Evolutionary conservation across 306 rosid species (phyloP), one percentile per base, ranked within the genome.

Genomic region (Acacia crassicarpa): DNA sequence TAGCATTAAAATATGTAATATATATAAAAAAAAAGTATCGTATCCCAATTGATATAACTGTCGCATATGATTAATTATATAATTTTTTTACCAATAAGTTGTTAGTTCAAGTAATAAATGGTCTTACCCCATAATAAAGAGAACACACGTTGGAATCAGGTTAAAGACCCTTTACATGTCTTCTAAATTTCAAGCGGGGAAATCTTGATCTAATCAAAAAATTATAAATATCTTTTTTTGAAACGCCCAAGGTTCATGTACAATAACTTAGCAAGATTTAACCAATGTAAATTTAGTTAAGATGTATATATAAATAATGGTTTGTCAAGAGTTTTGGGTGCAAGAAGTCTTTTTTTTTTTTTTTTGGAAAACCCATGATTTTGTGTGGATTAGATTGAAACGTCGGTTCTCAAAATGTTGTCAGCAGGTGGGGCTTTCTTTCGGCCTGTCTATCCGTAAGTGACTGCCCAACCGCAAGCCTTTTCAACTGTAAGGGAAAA

Each of bases 401-500:
- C 65, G 41, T 49, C 43, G n/a, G 56, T 74, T 19, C 67, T 44
- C 8, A 69, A 4, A 32, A 11, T 15, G 20, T n/a, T 54, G 54
- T 14, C 5, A 54, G 70, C 40, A 48, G 27, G 54, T 83, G 82
- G 85, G 73, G 41, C 15, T 1, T 58, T 58, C 32, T 22, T 58
- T 58, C n/a, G 84, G 48, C 80, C 59, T 9, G 44, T 17, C 44
- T 17, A 80, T 59, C 44, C 76, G 74, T 78, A 58, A 22, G 2
- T 73, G 78, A 41, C 78, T 15, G 15, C 63, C 83, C 80, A 86
- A 14, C 84, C 62, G 53, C 81, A 25, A 51, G 84, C 75, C 78
- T 38, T 79, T 53, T 74, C 46, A 74, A 77, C 74, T 32, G 76
- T 10, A 51, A 72, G 68, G 19, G 83, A 84, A 81, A 84, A 74